Evolutionary conservation across 805 yeast genomes (phyloP), one percentile per base, ranked within the genome.

Genomic region (Metschnikowia santaceciliae): DNA sequence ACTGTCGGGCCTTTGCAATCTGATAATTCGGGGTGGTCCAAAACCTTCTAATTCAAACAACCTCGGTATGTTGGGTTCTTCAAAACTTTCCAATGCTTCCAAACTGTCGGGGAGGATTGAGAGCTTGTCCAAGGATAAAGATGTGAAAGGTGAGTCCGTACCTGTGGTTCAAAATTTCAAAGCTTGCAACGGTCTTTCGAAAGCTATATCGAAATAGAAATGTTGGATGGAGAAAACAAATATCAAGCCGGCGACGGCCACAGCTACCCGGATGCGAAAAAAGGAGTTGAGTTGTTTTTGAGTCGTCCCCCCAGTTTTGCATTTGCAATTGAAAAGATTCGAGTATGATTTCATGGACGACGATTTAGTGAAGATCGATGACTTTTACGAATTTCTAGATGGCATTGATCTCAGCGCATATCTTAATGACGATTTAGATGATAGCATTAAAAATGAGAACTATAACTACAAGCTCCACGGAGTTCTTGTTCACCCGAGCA

Each of bases 401-500:
- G 75, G 78, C 8, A 84, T 94, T 41, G 96, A 94, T 63, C 75
- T 94, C 56, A 73, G 82, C 42, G 90, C 95, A 6, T 94, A 81
- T 62, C 70, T 92, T 54, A 94, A 88, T 51, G 81, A 81, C 39
- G 80, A 75, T 42, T 61, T 72, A 47, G 65, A 69, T 7, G 70
- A 72, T 1, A 70, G 71, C 13, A 64, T 67, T 33, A 69, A 67
- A 45, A 64, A 69, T 42, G 84, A 84, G 54, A 78, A 87, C 53
- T 87, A 91, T 84, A 83, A 76, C 34, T 94, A 94, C 66, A 83
- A 81, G 47, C 71, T 94, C 22, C 97, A 92, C 67, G 97, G 98
- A 10, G 99, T 94, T 2, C 74, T 94, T 51, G 97, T 94, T 11
- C 99, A 94, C 66, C 86, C 90, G 39, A 99, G 99, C 53, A 96